phyloP scores from a whole-genome alignment of 2,329 filamentous ascomycete genomes.

The Cercospora janseana region DNA sequence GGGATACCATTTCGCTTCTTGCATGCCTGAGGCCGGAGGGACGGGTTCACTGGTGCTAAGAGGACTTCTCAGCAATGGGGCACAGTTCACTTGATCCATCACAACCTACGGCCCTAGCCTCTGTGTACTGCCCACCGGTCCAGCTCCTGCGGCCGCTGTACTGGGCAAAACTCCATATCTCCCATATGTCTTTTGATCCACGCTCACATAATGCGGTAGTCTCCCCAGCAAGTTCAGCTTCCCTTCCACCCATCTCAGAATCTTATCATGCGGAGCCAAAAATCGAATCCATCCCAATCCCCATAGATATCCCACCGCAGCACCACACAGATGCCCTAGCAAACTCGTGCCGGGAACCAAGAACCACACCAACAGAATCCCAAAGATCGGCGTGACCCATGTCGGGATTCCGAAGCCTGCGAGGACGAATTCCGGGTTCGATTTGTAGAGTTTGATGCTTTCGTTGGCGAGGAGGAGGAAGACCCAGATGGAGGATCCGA shows the following conservation, averaged over 20 bases:
- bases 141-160: conserved; percentile 39
- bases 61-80: not conserved
- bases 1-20: too few relatives aligned
- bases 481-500: conserved; percentile 90
- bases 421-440: conserved; percentile 72
- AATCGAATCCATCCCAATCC: conserved; percentile 87
- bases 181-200: conserved; percentile 94
- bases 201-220: conserved; percentile 86
- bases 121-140: conserved; percentile 64
- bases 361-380: conserved; percentile 70
- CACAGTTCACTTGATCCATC: too few relatives aligned
- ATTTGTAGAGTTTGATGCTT: conserved; percentile 77
- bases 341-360: conserved; percentile 80
- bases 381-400: conserved; percentile 82
- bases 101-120: conserved; percentile 68
- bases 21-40: too few relatives aligned
- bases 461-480: conserved; percentile 84
- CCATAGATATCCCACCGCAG: conserved; percentile 82
- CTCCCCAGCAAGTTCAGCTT: conserved; percentile 82
- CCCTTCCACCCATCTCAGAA: conserved; percentile 81
- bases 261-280: conserved; percentile 83
- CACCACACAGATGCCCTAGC: conserved; percentile 79
- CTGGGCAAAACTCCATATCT: conserved; percentile 81
- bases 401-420: conserved; percentile 75
- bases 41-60: too few relatives aligned